These are phyloP conservation scores for Ganoderma sinense DNA, from an alignment of 1,284 basidiomycete genomes.

Conservation along the genomic window DNA sequence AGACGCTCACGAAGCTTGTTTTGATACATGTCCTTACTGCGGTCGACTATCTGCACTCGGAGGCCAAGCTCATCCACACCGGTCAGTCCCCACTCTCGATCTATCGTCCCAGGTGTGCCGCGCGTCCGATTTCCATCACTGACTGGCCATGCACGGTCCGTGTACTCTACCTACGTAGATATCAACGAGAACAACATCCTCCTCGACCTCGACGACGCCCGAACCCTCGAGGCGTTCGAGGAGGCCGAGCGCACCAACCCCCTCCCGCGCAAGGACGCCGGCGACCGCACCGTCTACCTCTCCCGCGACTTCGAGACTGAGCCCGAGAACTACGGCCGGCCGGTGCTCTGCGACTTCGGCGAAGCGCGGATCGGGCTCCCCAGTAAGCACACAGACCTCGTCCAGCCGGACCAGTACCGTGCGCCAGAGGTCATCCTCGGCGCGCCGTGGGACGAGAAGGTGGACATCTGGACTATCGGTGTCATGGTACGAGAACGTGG, in stretches of 20 bases:
- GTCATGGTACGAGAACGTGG: slow-evolving; percentile 32
- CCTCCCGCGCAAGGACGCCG: too few relatives aligned
- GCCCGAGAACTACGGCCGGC: too few relatives aligned
- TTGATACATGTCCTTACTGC: background rate
- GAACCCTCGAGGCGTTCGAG: background rate
- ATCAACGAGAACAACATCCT: background rate
- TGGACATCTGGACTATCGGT: slow-evolving; percentile 40
- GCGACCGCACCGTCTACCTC: too few relatives aligned
- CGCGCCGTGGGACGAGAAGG: slow-evolving; percentile 30
- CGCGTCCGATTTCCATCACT: background rate
- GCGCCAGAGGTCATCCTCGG: slow-evolving; percentile 31
- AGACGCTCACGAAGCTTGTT: background rate
- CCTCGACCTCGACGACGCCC: background rate
- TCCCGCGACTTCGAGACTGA: too few relatives aligned
- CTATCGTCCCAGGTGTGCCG: too few relatives aligned
- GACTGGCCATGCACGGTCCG: background rate
- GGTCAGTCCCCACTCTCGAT: background rate
- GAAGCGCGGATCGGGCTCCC: too few relatives aligned
- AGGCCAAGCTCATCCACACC: slow-evolving; percentile 4
- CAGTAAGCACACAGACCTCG: slow-evolving; percentile 4
- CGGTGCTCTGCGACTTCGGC: too few relatives aligned
- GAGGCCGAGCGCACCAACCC: background rate
- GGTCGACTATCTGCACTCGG: slow-evolving; percentile 3
- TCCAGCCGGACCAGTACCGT: slow-evolving; percentile 32
- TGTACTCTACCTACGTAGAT: background rate